phyloP scores from a whole-genome alignment of 148 eudicot species.

The Rhododendron molle region DNA sequence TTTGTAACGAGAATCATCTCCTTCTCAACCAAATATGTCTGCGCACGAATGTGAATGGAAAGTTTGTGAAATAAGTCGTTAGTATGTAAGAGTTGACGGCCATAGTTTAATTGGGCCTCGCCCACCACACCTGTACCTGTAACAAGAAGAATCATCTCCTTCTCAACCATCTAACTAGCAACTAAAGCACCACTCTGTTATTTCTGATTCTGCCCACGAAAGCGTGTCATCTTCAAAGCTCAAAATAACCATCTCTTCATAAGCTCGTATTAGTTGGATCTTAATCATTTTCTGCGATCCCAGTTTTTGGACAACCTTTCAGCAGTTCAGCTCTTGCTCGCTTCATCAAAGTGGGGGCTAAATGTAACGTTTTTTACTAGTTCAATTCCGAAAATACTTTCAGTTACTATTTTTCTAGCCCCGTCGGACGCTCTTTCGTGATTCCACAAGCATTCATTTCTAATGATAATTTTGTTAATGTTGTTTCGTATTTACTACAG shows the following conservation, averaged over 20 bases:
- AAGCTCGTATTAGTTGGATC: not conserved
- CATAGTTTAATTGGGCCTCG: no score
- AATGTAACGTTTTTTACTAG: not conserved
- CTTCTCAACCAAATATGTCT: no score
- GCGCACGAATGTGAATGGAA: no score
- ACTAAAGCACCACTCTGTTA: not conserved
- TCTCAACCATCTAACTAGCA: not conserved
- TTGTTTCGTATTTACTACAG: not conserved
- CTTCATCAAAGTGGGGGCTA: not conserved
- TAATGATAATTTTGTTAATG: not conserved
- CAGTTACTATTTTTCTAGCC: not conserved
- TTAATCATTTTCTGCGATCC: not conserved
- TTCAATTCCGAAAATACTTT: not conserved
- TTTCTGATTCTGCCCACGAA: not conserved
- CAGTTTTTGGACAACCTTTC: not conserved
- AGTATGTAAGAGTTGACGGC: no score
- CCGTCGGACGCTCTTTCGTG: not conserved
- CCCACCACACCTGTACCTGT: no score
- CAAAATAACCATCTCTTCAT: not conserved
- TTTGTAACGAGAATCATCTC: no score
- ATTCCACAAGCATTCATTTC: not conserved
- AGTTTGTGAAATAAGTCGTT: no score
- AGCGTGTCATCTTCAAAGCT: not conserved
- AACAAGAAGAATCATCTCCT: not conserved
- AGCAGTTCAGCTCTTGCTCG: not conserved